These are phyloP conservation scores for Chrysanthemum makinoi DNA, from an alignment of 129 eudicot genomes.

Conservation along the genomic window DNA sequence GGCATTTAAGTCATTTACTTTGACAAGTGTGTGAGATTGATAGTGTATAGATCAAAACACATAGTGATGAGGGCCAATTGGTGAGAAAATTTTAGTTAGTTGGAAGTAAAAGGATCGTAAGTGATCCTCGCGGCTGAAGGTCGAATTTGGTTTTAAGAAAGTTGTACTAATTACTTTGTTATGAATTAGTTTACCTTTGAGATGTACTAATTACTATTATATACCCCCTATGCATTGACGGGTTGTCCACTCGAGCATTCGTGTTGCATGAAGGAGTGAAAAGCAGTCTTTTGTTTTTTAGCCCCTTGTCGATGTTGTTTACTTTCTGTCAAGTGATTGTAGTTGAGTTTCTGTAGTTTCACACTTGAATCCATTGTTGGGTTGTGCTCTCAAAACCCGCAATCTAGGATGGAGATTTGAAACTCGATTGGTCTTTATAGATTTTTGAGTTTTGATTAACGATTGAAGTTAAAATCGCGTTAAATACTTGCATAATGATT, in stretches of 20 bases:
- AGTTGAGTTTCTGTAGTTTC: neutral
- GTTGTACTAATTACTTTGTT: conserved; percentile 10
- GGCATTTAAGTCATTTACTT: conserved; percentile 27
- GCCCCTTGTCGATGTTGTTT: neutral
- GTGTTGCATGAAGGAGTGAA: conserved; percentile 2
- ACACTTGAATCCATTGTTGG: neutral
- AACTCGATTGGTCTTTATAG: neutral
- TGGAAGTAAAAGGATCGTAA: conserved; percentile 13
- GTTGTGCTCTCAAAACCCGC: neutral
- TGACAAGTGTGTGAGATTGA: conserved; percentile 41
- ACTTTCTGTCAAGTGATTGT: conserved; percentile 1
- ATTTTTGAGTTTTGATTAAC: neutral
- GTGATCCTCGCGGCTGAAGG: conserved; percentile 24
- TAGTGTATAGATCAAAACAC: conserved; percentile 61
- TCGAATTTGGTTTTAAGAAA: conserved; percentile 17
- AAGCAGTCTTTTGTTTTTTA: neutral
- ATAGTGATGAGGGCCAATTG: conserved; percentile 23
- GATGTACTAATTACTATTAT: conserved; percentile 23
- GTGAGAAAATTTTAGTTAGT: conserved; percentile 21
- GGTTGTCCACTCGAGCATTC: conserved; percentile 13
- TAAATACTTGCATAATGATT: neutral
- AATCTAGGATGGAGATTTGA: neutral
- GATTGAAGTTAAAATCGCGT: neutral
- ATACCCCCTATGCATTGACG: conserved; percentile 21
- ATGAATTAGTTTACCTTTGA: conserved; percentile 9